Evolutionary conservation across 306 rosid species (phyloP).

Genomic region (Quercus ilex): DNA sequence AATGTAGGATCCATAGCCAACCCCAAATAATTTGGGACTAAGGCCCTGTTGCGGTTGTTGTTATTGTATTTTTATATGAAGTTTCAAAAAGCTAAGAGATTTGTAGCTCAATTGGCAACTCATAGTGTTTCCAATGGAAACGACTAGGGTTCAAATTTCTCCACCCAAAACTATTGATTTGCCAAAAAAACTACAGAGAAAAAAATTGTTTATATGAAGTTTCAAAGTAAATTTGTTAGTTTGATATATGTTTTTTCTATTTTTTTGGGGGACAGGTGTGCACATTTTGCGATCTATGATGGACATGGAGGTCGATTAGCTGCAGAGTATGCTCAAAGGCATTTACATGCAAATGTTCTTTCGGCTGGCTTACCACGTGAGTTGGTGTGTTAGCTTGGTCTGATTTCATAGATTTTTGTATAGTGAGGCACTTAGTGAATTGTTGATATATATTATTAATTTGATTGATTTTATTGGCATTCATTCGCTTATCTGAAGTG

Average conservation of each 20-base stretch:
- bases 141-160: too few species aligned
- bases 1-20: too few species aligned
- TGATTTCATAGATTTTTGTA: conserved; percentile 35
- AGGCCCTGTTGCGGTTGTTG: too few species aligned
- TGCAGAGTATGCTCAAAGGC: conserved; percentile 77
- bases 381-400: conserved; percentile 97
- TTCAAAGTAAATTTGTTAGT: conserved; percentile 11
- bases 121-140: too few species aligned
- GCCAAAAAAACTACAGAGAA: too few species aligned
- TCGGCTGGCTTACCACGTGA: conserved; percentile 97
- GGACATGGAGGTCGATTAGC: conserved; percentile 95
- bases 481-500: neutral
- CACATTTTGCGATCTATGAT: conserved; percentile 85
- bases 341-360: conserved; percentile 74
- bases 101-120: too few species aligned
- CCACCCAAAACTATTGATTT: too few species aligned
- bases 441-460: neutral
- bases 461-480: neutral
- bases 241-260: conserved; percentile 9
- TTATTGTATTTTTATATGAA: too few species aligned
- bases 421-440: conserved; percentile 11
- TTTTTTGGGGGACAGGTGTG: conserved; percentile 46
- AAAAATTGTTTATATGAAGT: neutral
- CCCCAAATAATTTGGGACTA: too few species aligned
- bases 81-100: too few species aligned